These are phyloP conservation scores for Agarophyton chilense DNA, from an alignment of 23 red algal genomes.

Conservation along the genomic window DNA sequence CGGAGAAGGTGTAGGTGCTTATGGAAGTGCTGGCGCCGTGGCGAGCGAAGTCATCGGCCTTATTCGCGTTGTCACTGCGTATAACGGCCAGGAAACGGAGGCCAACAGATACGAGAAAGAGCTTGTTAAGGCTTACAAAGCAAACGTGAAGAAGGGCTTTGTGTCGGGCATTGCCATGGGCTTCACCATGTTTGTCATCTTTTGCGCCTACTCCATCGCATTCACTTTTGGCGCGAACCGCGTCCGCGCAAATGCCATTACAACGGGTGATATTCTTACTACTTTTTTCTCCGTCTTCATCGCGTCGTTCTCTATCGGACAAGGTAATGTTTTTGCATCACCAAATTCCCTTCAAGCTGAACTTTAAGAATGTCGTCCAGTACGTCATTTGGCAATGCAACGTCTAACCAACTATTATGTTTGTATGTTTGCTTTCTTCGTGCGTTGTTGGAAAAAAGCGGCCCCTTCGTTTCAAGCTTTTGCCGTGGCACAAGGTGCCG, in stretches of 20 bases:
- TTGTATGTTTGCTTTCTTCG: neutral
- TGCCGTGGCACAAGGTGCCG: constrained; percentile 67
- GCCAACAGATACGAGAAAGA: constrained; percentile 71
- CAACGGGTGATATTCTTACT: constrained; percentile 75
- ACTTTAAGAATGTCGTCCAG: neutral
- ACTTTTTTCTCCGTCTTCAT: constrained; percentile 96
- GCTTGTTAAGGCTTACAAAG: constrained; percentile 67
- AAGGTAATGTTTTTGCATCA: constrained; percentile 37
- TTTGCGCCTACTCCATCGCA: constrained; percentile 85
- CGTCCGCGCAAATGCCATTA: constrained; percentile 43
- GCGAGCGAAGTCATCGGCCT: constrained; percentile 85
- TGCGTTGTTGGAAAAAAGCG: neutral
- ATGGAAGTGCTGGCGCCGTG: constrained; percentile 86
- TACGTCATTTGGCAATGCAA: neutral
- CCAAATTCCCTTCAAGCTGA: neutral
- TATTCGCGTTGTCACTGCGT: constrained; percentile 87
- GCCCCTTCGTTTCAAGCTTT: constrained; percentile 73
- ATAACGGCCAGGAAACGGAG: constrained; percentile 71
- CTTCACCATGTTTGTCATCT: constrained; percentile 92
- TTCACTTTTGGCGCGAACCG: constrained; percentile 86
- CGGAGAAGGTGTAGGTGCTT: constrained; percentile 77
- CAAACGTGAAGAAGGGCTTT: constrained; percentile 63
- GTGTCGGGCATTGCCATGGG: constrained; percentile 77
- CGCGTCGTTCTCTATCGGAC: constrained; percentile 89
- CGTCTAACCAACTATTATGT: neutral